A percentile compares a stretch with the other conserved stretches of the same genome.
Evolutionary conservation across 805 yeast species (phyloP).

Genomic region (Cyberlindnera maclurae): DNA sequence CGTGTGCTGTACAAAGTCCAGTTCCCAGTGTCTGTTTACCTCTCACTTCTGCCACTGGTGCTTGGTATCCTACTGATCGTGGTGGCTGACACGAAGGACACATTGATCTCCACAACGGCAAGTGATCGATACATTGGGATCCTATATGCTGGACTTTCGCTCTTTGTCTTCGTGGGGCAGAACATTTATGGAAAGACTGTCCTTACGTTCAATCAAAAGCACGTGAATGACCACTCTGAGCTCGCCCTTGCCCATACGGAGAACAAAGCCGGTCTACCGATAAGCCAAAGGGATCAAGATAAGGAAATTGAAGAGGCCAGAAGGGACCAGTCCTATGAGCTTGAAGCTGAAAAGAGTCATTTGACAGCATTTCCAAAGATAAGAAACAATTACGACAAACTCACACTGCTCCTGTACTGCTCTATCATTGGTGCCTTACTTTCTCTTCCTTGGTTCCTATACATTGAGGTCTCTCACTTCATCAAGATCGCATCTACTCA

Average conservation of each 20-base stretch:
- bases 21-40: constrained; percentile 43
- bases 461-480: constrained; percentile 46
- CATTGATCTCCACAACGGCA: constrained; percentile 32
- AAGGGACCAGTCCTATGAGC: constrained; percentile 10
- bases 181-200: constrained; percentile 83
- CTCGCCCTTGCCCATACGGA: constrained; percentile 12
- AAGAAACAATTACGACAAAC: constrained; percentile 58
- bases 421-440: constrained; percentile 64
- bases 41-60: constrained; percentile 45
- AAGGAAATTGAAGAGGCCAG: constrained; percentile 9
- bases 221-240: constrained; percentile 19
- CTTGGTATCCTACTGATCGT: constrained; percentile 42
- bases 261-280: constrained; percentile 1
- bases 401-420: constrained; percentile 75
- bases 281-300: constrained; percentile 3
- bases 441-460: constrained; percentile 68
- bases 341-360: constrained; percentile 10
- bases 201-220: constrained; percentile 40
- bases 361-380: constrained; percentile 12
- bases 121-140: constrained; percentile 52
- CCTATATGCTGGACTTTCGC: constrained; percentile 58
- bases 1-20: constrained; percentile 40
- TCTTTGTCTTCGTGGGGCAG: constrained; percentile 75
- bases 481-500: constrained; percentile 5
- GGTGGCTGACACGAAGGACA: constrained; percentile 25